Base-by-base conservation (phyloP, 768 basidiomycete genomes). In the Rhodotorula graminis region DNA sequence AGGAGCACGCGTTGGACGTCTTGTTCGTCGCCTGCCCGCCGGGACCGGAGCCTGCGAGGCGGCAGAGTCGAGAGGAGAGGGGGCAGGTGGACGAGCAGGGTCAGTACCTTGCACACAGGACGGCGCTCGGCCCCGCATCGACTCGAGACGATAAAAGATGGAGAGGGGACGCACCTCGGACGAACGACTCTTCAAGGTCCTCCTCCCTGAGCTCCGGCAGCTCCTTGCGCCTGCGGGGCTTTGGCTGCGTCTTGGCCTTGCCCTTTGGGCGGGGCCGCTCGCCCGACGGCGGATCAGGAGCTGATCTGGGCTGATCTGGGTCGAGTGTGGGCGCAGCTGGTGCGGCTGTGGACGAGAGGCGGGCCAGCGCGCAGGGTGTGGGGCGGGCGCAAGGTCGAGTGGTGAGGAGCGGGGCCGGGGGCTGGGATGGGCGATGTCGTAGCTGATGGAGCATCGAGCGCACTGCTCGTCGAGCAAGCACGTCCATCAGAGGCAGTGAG, bases 21-120 rank as follows among this genome's bases (percentile, higher is more conserved):
- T 75, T 75, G 63, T 75, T 75, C 3, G 67, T 73, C 18, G 67
- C 71, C 64, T 72, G 71, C 1, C 71, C 71, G 40, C 71, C 71
- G 2, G 71, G 71, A 29, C 71, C 71, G 25, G 67, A 68, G 9
- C 71, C 71, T 68, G 46, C 25, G 46, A 2, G 21, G 55, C 16
- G 37, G 21, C 37, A 15, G 23, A 53, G 59, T 23, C 37, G 37
- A 37, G 37, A 37, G 37, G 37, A 37, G 63, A 33, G 33, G 46
- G 14, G 47, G 33, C 16, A 16, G 15, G 44, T 46, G 44, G 44
- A 46, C 40, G 37, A 9, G 5, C 27, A 23, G 47, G 60, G 63
- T 29, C 12, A 42, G 47, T 52, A 15, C 3, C 12, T 46, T 23
- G 27, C 33, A 40, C 9, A 14, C 25, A 47, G 37, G 55, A 12